A percentile compares a stretch with the other conserved stretches of the same genome.
Conservation (phyloP, 164 flowering plant genomes). For the Tetracentron sinense region DNA sequence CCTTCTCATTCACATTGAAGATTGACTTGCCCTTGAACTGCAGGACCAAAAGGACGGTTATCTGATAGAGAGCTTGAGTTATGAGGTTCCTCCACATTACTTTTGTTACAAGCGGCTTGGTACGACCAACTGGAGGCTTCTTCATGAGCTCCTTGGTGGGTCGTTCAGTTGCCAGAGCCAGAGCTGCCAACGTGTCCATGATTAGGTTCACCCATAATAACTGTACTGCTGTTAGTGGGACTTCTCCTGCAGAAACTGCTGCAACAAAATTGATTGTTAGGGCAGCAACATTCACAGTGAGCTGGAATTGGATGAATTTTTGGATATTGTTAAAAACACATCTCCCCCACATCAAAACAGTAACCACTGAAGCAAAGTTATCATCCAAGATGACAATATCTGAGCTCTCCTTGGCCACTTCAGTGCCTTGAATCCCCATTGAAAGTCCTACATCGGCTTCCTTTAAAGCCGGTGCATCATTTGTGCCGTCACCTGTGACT, state of each 20-base stretch:
- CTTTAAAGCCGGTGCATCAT: slow-evolving; percentile 40
- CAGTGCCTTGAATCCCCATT: slow-evolving; percentile 47
- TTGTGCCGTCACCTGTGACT: slow-evolving; percentile 46
- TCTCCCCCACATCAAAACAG: slow-evolving; percentile 43
- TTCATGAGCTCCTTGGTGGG: slow-evolving; percentile 33
- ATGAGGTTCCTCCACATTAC: slow-evolving; percentile 41
- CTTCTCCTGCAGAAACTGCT: slow-evolving; percentile 34
- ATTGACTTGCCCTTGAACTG: slow-evolving; percentile 31
- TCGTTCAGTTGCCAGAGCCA: slow-evolving; percentile 33
- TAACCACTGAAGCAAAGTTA: slow-evolving; percentile 33
- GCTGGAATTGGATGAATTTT: slow-evolving; percentile 48
- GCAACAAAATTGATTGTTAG: slow-evolving; percentile 36
- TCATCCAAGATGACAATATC: slow-evolving; percentile 40
- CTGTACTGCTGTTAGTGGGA: slow-evolving; percentile 37
- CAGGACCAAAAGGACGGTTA: slow-evolving; percentile 24
- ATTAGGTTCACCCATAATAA: slow-evolving; percentile 46
- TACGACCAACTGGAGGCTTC: slow-evolving; percentile 26
- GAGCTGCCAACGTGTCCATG: slow-evolving; percentile 40
- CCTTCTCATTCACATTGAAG: slow-evolving; percentile 19
- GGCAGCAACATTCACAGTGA: slow-evolving; percentile 44
- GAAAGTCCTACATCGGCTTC: slow-evolving; percentile 45
- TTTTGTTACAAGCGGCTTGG: slow-evolving; percentile 33
- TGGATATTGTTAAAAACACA: slow-evolving; percentile 42
- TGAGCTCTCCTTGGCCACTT: slow-evolving; percentile 33
- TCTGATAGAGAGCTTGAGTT: slow-evolving; percentile 36